A percentile compares a stretch with the other conserved stretches of the same genome.
Conservation (phyloP, 1,139 yeast species). For the Yamadazyma membranifaciens region DNA sequence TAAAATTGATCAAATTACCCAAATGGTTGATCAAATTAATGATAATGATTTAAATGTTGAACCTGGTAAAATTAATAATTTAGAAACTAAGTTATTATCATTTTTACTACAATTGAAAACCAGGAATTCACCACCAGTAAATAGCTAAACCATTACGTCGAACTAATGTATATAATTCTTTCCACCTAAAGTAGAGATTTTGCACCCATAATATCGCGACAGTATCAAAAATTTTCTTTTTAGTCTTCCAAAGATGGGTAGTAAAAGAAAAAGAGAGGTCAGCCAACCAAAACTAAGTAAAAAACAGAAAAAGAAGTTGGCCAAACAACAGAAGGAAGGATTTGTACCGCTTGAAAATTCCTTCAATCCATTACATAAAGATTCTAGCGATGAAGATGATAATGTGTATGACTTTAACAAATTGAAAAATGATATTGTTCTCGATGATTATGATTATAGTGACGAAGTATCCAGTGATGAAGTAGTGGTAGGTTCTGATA, state of each 20-base stretch:
- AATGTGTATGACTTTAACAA: conserved; percentile 1
- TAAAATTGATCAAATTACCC: not conserved
- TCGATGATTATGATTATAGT: conserved; percentile 6
- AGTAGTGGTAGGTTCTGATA: conserved; percentile 2
- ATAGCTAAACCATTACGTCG: not conserved
- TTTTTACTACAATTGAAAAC: conserved; percentile 33
- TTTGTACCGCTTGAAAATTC: conserved; percentile 5
- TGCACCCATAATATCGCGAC: conserved; percentile 2
- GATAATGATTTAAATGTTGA: not conserved
- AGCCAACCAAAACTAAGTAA: conserved; percentile 4
- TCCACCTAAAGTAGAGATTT: not conserved
- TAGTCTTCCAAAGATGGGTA: conserved; percentile 10
- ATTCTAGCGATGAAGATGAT: conserved; percentile 2
- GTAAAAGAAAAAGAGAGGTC: conserved; percentile 22
- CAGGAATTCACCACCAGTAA: not conserved
- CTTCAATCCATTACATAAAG: conserved; percentile 16
- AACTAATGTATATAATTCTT: not conserved
- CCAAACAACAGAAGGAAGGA: conserved; percentile 5
- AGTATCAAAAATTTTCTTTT: conserved; percentile 1
- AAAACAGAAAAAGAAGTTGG: conserved; percentile 9
- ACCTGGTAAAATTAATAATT: conserved; percentile 17
- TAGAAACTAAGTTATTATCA: conserved; percentile 33
- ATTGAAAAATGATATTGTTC: conserved; percentile 6
- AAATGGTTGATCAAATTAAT: not conserved
- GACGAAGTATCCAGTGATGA: conserved; percentile 4